Conservation (phyloP, 1,139 yeast genomes). For the Casaregolazyma lundiana region DNA sequence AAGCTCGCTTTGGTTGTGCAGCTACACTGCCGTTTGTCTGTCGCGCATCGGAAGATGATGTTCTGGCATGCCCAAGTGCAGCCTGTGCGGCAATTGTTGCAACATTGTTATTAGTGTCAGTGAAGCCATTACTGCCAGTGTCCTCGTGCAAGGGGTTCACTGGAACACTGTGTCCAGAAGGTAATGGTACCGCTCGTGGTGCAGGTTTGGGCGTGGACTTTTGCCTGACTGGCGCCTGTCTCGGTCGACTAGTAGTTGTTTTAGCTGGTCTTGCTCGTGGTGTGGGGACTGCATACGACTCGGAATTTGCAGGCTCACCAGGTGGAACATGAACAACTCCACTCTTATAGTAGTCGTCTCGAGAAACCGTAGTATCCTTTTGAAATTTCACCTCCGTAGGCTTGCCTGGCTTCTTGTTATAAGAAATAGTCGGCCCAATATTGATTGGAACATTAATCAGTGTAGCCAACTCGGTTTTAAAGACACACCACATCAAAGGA, state of each 20-base stretch:
- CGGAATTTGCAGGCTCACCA: constrained; percentile 72
- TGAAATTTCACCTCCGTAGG: constrained; percentile 68
- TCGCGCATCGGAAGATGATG: constrained; percentile 18
- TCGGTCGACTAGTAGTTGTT: constrained; percentile 8
- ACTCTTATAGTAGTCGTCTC: constrained; percentile 78
- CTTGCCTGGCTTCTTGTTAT: constrained; percentile 85
- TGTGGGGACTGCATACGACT: constrained; percentile 68
- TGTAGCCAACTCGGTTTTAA: constrained; percentile 86
- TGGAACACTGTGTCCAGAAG: constrained; percentile 14
- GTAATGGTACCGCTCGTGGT: constrained; percentile 14
- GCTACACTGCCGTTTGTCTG: constrained; percentile 15
- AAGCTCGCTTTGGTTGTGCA: constrained; percentile 17
- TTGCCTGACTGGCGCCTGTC: constrained; percentile 15
- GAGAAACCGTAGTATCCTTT: constrained; percentile 48
- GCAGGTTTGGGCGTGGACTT: constrained; percentile 10
- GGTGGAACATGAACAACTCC: constrained; percentile 77
- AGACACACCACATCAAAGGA: constrained; percentile 68
- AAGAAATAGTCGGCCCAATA: constrained; percentile 69
- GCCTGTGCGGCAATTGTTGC: constrained; percentile 22
- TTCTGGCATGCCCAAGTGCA: constrained; percentile 17
- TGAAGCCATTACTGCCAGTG: constrained; percentile 14
- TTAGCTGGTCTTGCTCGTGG: constrained; percentile 14
- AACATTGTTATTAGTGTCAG: constrained; percentile 12
- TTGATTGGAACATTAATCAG: constrained; percentile 61
- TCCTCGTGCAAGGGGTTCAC: constrained; percentile 13